These are phyloP conservation scores for Acanthamoeba culbertsoni DNA, from an alignment of 208 protist genomes.

Conservation along the genomic window DNA sequence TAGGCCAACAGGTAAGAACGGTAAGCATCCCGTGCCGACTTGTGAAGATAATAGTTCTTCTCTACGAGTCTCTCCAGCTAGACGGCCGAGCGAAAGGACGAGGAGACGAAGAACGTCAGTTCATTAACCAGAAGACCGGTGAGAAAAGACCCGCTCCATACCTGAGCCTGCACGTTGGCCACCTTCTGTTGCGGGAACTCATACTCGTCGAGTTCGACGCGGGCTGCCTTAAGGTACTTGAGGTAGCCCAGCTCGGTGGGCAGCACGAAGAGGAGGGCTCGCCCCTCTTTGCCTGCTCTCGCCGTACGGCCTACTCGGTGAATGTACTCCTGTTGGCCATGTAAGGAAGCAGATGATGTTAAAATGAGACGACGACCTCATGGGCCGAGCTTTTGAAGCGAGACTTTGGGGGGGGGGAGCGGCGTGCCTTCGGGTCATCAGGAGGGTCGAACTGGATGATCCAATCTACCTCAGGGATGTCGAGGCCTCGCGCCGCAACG, in stretches of 20 bases:
- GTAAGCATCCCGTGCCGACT: constrained; percentile 96
- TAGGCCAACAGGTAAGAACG: constrained; percentile 97
- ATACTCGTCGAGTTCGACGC: constrained; percentile 97
- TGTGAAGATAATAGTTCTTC: constrained; percentile 99
- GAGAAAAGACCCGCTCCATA: neutral
- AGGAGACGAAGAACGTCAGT: constrained; percentile 61
- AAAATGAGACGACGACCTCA: neutral
- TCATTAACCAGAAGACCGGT: neutral
- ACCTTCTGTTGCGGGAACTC: constrained; percentile 96
- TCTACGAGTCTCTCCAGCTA: constrained; percentile 97
- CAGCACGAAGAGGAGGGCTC: constrained; percentile 96
- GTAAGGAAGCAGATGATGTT: neutral
- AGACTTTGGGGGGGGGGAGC: neutral
- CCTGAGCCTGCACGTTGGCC: constrained; percentile 88
- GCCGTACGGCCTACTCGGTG: constrained; percentile 98
- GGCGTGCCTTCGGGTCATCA: constrained; percentile 93
- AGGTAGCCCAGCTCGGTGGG: constrained; percentile 98
- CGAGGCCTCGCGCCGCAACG: constrained; percentile 98
- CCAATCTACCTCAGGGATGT: constrained; percentile 99
- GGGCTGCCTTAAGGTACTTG: constrained; percentile 94
- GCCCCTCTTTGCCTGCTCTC: constrained; percentile 88
- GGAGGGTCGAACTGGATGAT: constrained; percentile 99
- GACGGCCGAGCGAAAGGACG: too few species aligned
- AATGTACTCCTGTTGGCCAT: constrained; percentile 95
- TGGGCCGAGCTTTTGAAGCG: neutral